Evolutionary conservation across 2,329 filamentous ascomycete genomes (phyloP), one percentile per base, ranked within the genome.

Genomic region (Fusarium concolor): DNA sequence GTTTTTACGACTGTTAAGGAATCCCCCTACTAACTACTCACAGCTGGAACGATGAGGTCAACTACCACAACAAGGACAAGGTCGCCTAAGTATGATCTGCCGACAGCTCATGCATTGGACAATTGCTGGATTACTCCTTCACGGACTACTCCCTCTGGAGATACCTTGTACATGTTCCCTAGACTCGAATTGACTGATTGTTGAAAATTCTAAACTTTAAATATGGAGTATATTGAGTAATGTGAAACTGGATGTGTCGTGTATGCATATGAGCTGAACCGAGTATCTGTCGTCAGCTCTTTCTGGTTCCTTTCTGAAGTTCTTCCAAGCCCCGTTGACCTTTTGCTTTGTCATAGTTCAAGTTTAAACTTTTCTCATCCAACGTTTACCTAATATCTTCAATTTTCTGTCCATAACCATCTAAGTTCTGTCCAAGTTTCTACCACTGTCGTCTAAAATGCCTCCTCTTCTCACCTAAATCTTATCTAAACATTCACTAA

Each of bases 41-140:
- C 56, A 93, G 92, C 91, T 99, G 96, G 96, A 98, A 98, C 84
- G 85, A 90, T 72, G 87, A 86, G 62, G 94, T 97, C 86, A 98
- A 98, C 90, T 95, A 97, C 86, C 94, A 98, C 90, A 94, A 97
- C 86, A 92, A 91, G 85, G 91, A 96, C 85, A 93, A 92, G 87
- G 77, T 79, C 65, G 75, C 78, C 61, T 86, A 84, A 82, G 71
- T 57, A 37, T 65, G 61, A 54, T 42, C 38, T 62, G 49, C 51
- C 49, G 56, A 56, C 51, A 50, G 62, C 58, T 60, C 58, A 65
- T 58, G 56, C 54, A 59, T 45, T 68, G 65, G 66, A 68, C 71
- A 70, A 71, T 61, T 68, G 70, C 73, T 75, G 71, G 72, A 77
- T 58, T 57, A 67, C 66, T 71, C 73, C 68, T 43, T 54, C 55